A percentile compares a stretch with the other conserved stretches of the same genome.
Conservation (phyloP, 2,329 filamentous ascomycete species). For the Xylaria multiplex region DNA sequence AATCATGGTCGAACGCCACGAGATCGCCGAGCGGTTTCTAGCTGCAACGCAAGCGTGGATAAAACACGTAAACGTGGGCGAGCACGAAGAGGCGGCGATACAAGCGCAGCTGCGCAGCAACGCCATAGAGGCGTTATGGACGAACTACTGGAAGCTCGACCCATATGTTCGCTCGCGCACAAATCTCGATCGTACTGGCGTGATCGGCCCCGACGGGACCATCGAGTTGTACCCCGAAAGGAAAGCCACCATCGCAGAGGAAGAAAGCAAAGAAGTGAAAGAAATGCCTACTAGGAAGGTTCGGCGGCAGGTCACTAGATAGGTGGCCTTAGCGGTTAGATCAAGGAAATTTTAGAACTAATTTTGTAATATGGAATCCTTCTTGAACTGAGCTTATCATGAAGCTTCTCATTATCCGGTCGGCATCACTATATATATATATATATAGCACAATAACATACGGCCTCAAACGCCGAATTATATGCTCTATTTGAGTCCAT, state of each 20-base stretch:
- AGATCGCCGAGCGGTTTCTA: conserved; percentile 75
- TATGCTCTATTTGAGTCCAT: too few species aligned
- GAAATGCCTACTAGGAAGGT: not conserved
- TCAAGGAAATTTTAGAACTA: not conserved
- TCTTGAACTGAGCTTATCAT: not conserved
- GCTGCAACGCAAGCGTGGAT: conserved; percentile 79
- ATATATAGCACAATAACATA: too few species aligned
- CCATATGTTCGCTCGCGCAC: conserved; percentile 84
- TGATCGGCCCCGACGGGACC: conserved; percentile 72
- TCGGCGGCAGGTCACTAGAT: not conserved
- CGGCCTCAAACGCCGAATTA: too few species aligned
- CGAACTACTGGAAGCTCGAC: conserved; percentile 88
- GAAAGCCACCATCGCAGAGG: not conserved
- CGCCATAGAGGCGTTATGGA: conserved; percentile 69
- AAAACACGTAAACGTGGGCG: conserved; percentile 48
- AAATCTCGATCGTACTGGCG: conserved; percentile 80
- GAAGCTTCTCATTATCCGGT: not conserved
- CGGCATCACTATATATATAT: too few species aligned
- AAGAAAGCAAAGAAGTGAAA: not conserved
- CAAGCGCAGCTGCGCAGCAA: conserved; percentile 65
- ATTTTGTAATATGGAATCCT: not conserved
- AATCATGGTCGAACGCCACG: conserved; percentile 68
- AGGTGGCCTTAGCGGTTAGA: not conserved
- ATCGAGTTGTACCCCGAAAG: conserved; percentile 56
- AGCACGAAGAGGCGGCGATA: conserved; percentile 55